These are phyloP conservation scores for Bipolaris sorokiniana DNA, from an alignment of 2,329 filamentous ascomycete species.

Conservation along the genomic window DNA sequence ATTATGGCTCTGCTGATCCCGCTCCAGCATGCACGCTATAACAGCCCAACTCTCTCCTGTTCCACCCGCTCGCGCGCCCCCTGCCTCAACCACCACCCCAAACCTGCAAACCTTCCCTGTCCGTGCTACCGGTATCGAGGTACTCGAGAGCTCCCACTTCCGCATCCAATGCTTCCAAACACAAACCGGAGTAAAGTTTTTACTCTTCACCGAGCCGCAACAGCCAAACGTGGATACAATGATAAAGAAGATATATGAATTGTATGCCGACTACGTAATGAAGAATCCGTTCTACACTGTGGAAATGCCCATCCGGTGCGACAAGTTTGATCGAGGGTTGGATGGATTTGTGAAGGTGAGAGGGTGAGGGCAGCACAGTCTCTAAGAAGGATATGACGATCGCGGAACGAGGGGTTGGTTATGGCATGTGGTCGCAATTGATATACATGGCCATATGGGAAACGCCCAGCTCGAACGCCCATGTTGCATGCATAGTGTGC, in stretches of 20 bases:
- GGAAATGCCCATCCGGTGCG: slow-evolving; percentile 96
- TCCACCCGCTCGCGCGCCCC: slow-evolving; percentile 28
- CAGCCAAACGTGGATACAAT: slow-evolving; percentile 87
- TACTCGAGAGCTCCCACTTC: slow-evolving; percentile 92
- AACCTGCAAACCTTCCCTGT: slow-evolving; percentile 48
- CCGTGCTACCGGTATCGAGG: slow-evolving; percentile 78
- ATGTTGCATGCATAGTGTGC: background rate
- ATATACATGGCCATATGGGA: background rate
- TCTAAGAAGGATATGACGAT: background rate
- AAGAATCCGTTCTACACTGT: slow-evolving; percentile 99
- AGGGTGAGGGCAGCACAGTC: slow-evolving; percentile 26
- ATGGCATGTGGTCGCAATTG: background rate
- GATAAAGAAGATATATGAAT: slow-evolving; percentile 85
- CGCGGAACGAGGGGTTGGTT: background rate
- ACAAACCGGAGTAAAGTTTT: slow-evolving; percentile 90
- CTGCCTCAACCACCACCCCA: slow-evolving; percentile 30
- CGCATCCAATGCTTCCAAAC: slow-evolving; percentile 96
- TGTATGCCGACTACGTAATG: slow-evolving; percentile 98
- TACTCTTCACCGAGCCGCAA: slow-evolving; percentile 90
- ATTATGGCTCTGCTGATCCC: slow-evolving; percentile 6
- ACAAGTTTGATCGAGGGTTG: slow-evolving; percentile 89
- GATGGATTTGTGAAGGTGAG: slow-evolving; percentile 73
- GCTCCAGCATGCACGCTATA: slow-evolving; percentile 66
- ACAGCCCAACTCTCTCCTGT: slow-evolving; percentile 53
- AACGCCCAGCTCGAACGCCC: background rate